Base-by-base conservation (phyloP, 1,284 basidiomycete species). In the Agaricales sp. region DNA sequence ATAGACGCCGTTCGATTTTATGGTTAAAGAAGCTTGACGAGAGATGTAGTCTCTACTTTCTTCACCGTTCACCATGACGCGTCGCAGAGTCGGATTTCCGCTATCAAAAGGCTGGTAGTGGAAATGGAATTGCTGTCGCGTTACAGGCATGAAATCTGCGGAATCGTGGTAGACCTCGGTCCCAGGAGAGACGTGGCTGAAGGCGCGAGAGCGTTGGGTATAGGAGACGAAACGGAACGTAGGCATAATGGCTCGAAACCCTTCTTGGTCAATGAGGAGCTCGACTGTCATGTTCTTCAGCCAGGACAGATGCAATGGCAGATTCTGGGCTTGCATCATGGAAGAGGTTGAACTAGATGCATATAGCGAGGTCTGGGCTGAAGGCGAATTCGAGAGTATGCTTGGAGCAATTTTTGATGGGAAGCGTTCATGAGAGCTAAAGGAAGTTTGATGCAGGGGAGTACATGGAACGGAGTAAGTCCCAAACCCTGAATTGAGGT, bases 191-290 rank as follows among this genome's bases (percentile, higher is more conserved):
- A 43, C 8, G 20, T 8, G 8, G 41, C 59, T 53, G 44, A 65
- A 49, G 16, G 62, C 59, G 48, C 68, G 67, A 12, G 61, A 58
- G 22, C 62, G 60, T 25, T 59, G 60, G 18, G 68, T 67, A 53
- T 74, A 75, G 46, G 77, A 76, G n/a, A 68, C 67, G 44, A 81
- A 74, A 50, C 67, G 70, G 65, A 88, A 81, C 11, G 67, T 63
- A 16, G 81, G 76, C 19, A 69, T 67, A 14, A 81, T 69, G 11
- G 74, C 70, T 22, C 85, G 76, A 55, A 84, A 86, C 4, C 83
- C 81, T 64, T 90, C 87, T 62, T 90, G 87, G 58, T 90, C 88
- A 24, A 90, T 80, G 63, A 79, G 74, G 23, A 90, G 64, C 51
- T 85, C 76, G n/a, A 89, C 62, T 25, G 62, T 63, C 16, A 68